These are phyloP conservation scores for Aureobasidium pullulans DNA, from an alignment of 2,329 filamentous ascomycete species.

Conservation along the genomic window DNA sequence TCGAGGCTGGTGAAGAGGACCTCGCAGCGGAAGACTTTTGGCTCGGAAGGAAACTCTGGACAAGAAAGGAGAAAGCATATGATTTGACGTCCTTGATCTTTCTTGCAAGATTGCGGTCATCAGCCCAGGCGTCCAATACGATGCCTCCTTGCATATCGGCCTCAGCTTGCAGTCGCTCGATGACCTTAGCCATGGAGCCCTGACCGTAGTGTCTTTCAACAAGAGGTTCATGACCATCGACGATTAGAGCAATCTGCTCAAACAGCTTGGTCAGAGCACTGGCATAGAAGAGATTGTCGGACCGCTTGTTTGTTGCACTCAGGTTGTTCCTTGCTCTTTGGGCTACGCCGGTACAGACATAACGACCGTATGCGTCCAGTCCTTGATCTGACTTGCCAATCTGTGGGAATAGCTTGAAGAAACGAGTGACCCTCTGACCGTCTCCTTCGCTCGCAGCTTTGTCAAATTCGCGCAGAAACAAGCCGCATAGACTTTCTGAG, in stretches of 20 bases:
- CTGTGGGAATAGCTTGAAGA: constrained; percentile 96
- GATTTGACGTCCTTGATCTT: constrained; percentile 93
- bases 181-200: constrained; percentile 90
- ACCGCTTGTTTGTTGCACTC: constrained; percentile 57
- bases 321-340: constrained; percentile 73
- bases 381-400: constrained; percentile 86
- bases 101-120: constrained; percentile 77
- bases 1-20: constrained; percentile 65
- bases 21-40: constrained; percentile 57
- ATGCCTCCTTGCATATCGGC: constrained; percentile 95
- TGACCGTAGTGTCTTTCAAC: constrained; percentile 90
- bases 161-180: constrained; percentile 86
- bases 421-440: constrained; percentile 80
- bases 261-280: constrained; percentile 86
- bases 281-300: constrained; percentile 84
- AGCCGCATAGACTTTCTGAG: constrained; percentile 77
- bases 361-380: constrained; percentile 87
- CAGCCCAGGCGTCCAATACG: constrained; percentile 89
- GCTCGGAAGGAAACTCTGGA: constrained; percentile 80
- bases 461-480: constrained; percentile 93
- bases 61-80: constrained; percentile 93
- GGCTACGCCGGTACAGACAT: constrained; percentile 92
- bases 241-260: constrained; percentile 94
- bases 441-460: constrained; percentile 83
- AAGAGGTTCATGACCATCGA: constrained; percentile 82